phyloP scores from a whole-genome alignment of 1,139 yeast genomes.

The Geotrichum klebahnii region DNA sequence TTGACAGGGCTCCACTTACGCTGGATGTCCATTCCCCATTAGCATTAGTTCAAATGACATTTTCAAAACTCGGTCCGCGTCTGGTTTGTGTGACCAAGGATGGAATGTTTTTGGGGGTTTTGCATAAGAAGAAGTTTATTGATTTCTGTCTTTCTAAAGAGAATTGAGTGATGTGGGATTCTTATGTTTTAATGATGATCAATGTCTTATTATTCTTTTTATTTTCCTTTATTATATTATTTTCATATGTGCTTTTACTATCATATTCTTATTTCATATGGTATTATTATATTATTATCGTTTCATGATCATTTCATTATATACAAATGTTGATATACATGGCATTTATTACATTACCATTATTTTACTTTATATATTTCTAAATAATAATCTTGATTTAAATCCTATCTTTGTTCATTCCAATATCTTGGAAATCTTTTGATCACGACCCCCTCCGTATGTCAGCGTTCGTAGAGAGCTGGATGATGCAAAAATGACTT shows the following conservation, averaged over 20 bases:
- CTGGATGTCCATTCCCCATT: conserved; percentile 51
- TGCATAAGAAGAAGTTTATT: conserved; percentile 55
- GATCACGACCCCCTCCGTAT: too few species aligned
- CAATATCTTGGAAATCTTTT: too few species aligned
- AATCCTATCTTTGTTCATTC: too few species aligned
- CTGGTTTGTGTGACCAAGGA: conserved; percentile 50
- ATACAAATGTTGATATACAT: too few species aligned
- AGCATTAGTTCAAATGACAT: conserved; percentile 52
- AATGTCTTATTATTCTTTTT: background rate
- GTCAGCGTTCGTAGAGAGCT: too few species aligned
- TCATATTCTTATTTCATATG: background rate
- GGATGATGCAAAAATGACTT: too few species aligned
- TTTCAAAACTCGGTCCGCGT: conserved; percentile 54
- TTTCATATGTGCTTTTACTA: background rate
- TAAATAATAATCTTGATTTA: too few species aligned
- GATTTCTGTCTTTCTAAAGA: conserved; percentile 40
- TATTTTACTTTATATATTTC: too few species aligned
- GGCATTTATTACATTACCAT: too few species aligned
- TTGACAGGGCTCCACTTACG: conserved; percentile 52
- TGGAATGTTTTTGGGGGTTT: conserved; percentile 51
- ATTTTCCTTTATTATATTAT: background rate
- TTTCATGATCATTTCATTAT: too few species aligned
- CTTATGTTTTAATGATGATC: background rate
- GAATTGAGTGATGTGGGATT: background rate
- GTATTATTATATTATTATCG: background rate